Percentiles rank a stretch among this genome's conserved stretches.
These are phyloP conservation scores for Phylloboletellus chloephorus DNA, from an alignment of 1,284 basidiomycete genomes.

Conservation along the genomic window DNA sequence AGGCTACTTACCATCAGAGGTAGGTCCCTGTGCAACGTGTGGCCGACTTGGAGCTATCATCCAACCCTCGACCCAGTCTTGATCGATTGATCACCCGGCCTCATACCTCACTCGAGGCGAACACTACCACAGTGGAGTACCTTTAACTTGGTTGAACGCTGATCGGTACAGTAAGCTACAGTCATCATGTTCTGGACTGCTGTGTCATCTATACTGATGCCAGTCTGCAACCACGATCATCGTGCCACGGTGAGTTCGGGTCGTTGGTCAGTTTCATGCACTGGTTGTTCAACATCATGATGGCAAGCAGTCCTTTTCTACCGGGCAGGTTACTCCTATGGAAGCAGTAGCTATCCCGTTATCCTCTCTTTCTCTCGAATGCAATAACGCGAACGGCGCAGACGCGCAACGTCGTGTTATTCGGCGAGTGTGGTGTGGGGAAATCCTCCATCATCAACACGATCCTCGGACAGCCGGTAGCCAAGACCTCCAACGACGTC, in stretches of 20 bases:
- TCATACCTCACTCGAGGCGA: not conserved
- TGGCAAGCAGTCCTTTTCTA: not conserved
- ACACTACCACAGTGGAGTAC: too few relatives aligned
- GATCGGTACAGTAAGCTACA: too few relatives aligned
- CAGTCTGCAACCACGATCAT: too few relatives aligned
- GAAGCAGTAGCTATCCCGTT: slow-evolving; percentile 9
- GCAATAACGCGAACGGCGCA: slow-evolving; percentile 4
- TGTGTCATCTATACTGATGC: too few relatives aligned
- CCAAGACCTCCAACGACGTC: slow-evolving; percentile 16
- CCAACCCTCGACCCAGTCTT: not conserved
- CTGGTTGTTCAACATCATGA: not conserved
- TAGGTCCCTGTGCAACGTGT: too few relatives aligned
- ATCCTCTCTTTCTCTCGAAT: not conserved
- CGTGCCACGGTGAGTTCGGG: too few relatives aligned
- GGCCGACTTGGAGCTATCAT: too few relatives aligned
- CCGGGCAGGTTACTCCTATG: slow-evolving; percentile 7
- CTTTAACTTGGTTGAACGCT: too few relatives aligned
- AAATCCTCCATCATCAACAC: slow-evolving; percentile 28
- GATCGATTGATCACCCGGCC: too few relatives aligned
- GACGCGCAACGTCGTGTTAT: slow-evolving; percentile 23
- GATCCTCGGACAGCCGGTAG: slow-evolving; percentile 14
- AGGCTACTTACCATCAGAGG: too few relatives aligned
- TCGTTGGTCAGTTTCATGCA: slow-evolving; percentile 4
- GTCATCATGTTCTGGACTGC: too few relatives aligned
- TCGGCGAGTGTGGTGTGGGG: slow-evolving; percentile 27